Evolutionary conservation across 495 filamentous ascomycete species (phyloP), one percentile per base, ranked within the genome.

Genomic region (Durotheca rogersii): DNA sequence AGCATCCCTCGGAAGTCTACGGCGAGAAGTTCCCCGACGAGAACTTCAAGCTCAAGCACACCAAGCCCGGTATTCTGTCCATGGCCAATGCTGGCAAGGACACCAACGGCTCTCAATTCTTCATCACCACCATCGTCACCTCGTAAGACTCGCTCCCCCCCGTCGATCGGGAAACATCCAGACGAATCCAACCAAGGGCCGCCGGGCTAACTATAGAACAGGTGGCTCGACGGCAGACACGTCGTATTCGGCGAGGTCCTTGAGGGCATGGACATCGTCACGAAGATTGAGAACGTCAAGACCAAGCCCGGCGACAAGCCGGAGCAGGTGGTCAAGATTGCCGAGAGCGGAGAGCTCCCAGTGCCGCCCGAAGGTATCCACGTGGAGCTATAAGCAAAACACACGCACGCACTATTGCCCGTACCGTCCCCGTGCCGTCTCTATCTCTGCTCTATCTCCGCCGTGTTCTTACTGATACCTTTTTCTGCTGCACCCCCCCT

Each of bases 31-130:
- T 97, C 73, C 64, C 80, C 41, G 93, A 98, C 72, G 93, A 98
- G 87, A 98, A 97, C 86, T 98, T 98, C 83, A 98, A 97, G 86
- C 81, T 98, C 49, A 95, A 94, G 82, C 80, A 82, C 75, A 68
- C 73, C 66, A 81, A 78, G 70, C 74, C 73, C 64, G 76, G 81
- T 65, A 64, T 75, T 25, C 67, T 84, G 73, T 88, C 85, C 74
- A 96, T 96, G 91, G 93, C 93, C 68, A 99, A 99, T 72, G 85
- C 91, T 49, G 93, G 94, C 70, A 86, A 88, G 73, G 89, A 97
- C 69, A 99, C 93, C 77, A 99, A 99, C 66, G 94, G 94, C 60
- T 94, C 88, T 39, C 94, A 99, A 73, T 97, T 98, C 81, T 98
- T 95, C 81, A 93, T 94, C 56, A 94, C 89, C 62, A 93, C 89